A percentile compares a stretch with the other conserved stretches of the same genome.
Evolutionary conservation across 805 yeast genomes (phyloP).

Genomic region (Hanseniaspora taiwanica): DNA sequence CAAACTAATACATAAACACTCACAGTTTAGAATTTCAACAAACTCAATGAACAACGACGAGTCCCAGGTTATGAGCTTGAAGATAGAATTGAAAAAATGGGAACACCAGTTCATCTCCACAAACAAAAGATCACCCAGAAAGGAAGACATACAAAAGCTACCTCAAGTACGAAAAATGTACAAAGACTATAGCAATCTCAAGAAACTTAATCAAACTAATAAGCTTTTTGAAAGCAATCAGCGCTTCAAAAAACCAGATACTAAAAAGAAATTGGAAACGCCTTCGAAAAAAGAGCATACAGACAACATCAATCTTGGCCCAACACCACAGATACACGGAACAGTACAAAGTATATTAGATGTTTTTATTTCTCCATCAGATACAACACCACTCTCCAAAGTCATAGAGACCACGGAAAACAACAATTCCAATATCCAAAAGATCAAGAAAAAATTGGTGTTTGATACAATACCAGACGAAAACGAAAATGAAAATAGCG

Average conservation of each 20-base stretch:
- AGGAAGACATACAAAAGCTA: conserved; percentile 32
- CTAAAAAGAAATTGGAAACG: too few relatives aligned
- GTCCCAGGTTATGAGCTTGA: conserved; percentile 18
- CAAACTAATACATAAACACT: neutral
- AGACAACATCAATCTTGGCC: too few relatives aligned
- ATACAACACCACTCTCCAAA: neutral
- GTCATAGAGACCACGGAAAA: conserved; percentile 6
- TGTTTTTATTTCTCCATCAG: conserved; percentile 23
- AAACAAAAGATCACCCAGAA: conserved; percentile 33
- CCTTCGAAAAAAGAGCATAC: too few relatives aligned
- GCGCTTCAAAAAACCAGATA: neutral
- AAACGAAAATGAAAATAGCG: neutral
- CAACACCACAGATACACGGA: conserved; percentile 80
- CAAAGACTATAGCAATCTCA: conserved; percentile 22
- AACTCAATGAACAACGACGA: neutral
- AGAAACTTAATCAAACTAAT: conserved; percentile 8
- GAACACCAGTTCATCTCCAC: conserved; percentile 31
- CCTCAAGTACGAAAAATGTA: conserved; percentile 24
- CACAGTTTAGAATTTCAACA: neutral
- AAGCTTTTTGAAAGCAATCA: neutral
- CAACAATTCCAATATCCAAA: conserved; percentile 9
- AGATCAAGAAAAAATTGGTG: conserved; percentile 12
- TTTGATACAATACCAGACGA: conserved; percentile 10
- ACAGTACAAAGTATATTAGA: conserved; percentile 65
- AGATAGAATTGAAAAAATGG: conserved; percentile 40